Evolutionary conservation across 1,284 basidiomycete species (phyloP), one percentile per base, ranked within the genome.

Genomic region (Moesziomyces parantarcticus): DNA sequence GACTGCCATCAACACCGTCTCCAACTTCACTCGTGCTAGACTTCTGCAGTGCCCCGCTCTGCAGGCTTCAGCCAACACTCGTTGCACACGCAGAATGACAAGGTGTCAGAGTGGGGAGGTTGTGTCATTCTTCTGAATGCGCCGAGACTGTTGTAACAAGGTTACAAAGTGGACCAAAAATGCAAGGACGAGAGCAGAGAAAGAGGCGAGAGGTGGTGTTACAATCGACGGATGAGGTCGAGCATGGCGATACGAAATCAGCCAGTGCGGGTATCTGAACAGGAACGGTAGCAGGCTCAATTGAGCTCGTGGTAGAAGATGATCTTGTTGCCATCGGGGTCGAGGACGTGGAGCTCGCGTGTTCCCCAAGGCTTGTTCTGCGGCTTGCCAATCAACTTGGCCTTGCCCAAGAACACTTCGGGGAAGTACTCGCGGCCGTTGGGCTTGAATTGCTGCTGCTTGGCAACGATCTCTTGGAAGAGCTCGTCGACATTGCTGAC

Each of bases 281-380:
- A n/a, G 29, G 41, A 34, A 34, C 21, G 36, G 23, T 2, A 44
- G 21, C n/a, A 22, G 42, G 16, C 16, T 66, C 56, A 59, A 25
- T 69, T 50, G 58, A 66, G 49, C 55, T 72, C 69, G 26, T 75
- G 61, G 36, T 67, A 77, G 20, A 79, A 65, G 23, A 79, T 50
- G 20, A 77, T 59, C 68, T 67, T 72, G 59, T 77, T 73, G 26
- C 58, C 75, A 32, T 79, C 77, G 10, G 77, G 75, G 29, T 79
- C 77, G n/a, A 76, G 56, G 7, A 79, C 47, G 11, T 65, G 58
- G 23, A 73, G 46, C 58, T 79, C 77, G 18, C 75, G 49, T 25
- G 75, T 72, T 22, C 75, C 73, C 75, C 76, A 73, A 3, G 73
- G 66, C 63, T 70, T 69, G 57, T 72, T 74, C 55, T 79, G 73